These are phyloP conservation scores for Penicillium sp. DNA, from an alignment of 2,329 filamentous ascomycete genomes.

Conservation along the genomic window DNA sequence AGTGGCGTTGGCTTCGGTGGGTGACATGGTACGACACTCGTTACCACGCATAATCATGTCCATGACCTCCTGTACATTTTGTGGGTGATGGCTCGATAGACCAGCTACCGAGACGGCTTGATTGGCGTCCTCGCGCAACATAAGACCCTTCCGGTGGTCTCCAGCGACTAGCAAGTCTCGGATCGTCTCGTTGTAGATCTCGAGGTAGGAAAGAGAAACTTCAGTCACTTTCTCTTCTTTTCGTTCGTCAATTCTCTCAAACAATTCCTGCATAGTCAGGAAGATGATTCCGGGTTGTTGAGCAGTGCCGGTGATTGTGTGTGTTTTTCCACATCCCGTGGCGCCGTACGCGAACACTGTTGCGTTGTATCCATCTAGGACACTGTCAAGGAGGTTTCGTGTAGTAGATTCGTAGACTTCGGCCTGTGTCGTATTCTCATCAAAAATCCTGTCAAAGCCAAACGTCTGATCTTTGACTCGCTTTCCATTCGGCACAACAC, in stretches of 20 bases:
- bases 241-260: slow-evolving; percentile 88
- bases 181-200: slow-evolving; percentile 99
- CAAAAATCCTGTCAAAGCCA: slow-evolving; percentile 93
- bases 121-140: slow-evolving; percentile 91
- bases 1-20: slow-evolving; percentile 94
- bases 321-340: slow-evolving; percentile 96
- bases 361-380: slow-evolving; percentile 96
- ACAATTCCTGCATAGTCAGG: slow-evolving; percentile 97
- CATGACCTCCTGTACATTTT: slow-evolving; percentile 95
- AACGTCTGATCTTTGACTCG: slow-evolving; percentile 97
- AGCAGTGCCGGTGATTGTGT: slow-evolving; percentile 89
- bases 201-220: slow-evolving; percentile 87
- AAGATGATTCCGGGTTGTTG: slow-evolving; percentile 98
- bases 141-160: slow-evolving; percentile 76
- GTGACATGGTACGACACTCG: slow-evolving; percentile 89
- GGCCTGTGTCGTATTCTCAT: slow-evolving; percentile 85
- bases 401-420: slow-evolving; percentile 96
- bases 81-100: slow-evolving; percentile 84
- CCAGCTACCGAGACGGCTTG: slow-evolving; percentile 88
- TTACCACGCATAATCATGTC: slow-evolving; percentile 97
- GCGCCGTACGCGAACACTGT: slow-evolving; percentile 98
- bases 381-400: slow-evolving; percentile 82
- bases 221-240: slow-evolving; percentile 85
- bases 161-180: slow-evolving; percentile 87
- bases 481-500: slow-evolving; percentile 77